These are phyloP conservation scores for Plasmodium chabaudi DNA, from an alignment of 169 alveolate genomes.

Conservation along the genomic window DNA sequence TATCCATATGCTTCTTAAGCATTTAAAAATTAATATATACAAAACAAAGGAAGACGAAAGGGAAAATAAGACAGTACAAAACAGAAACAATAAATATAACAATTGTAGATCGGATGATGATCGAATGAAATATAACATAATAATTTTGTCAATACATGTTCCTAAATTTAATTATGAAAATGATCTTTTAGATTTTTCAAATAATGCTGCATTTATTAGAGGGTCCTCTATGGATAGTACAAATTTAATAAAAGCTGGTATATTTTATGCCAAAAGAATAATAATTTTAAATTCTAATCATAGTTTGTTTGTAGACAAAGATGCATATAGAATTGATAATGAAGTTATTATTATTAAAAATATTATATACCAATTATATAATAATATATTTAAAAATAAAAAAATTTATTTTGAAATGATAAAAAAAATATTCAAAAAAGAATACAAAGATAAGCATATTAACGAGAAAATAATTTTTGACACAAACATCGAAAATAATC, in stretches of 20 bases:
- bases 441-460: constrained; percentile 10
- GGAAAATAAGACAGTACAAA: background rate
- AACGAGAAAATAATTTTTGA: constrained; percentile 59
- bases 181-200: constrained; percentile 68
- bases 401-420: constrained; percentile 66
- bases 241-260: constrained; percentile 79
- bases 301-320: constrained; percentile 68
- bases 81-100: background rate
- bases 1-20: constrained; percentile 77
- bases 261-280: constrained; percentile 73
- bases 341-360: constrained; percentile 71
- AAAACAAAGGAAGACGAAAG: background rate
- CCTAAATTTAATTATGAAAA: constrained; percentile 77
- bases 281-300: constrained; percentile 55
- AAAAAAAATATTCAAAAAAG: constrained; percentile 5
- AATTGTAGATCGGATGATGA: background rate
- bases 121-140: constrained; percentile 61
- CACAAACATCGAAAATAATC: background rate
- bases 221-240: constrained; percentile 82
- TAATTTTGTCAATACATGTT: constrained; percentile 76
- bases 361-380: constrained; percentile 52
- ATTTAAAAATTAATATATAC: constrained; percentile 36
- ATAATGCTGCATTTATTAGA: constrained; percentile 78
- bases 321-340: constrained; percentile 59
- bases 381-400: constrained; percentile 42